These are phyloP conservation scores for Aspergillus spinulosporus DNA, from an alignment of 2,329 filamentous ascomycete species.

Conservation along the genomic window DNA sequence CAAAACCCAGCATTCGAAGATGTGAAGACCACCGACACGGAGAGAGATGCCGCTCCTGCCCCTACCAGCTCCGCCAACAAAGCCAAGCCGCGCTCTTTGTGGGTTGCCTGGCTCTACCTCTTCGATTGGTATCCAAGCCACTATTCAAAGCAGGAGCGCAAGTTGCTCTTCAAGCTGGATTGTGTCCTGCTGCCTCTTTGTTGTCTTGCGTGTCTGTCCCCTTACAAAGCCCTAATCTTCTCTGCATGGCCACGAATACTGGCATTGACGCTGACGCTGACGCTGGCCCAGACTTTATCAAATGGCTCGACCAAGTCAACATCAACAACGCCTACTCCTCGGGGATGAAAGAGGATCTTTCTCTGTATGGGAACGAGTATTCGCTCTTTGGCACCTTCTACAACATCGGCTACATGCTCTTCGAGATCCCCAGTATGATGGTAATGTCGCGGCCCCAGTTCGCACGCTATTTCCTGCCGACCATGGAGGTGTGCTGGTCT, in stretches of 20 bases:
- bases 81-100: conserved; percentile 17
- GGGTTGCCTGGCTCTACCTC: conserved; percentile 18
- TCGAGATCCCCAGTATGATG: conserved; percentile 21
- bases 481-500: conserved; percentile 30
- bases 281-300: conserved; percentile 38
- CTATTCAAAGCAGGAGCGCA: conserved; percentile 15
- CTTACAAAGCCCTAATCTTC: background rate
- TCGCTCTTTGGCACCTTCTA: conserved; percentile 22
- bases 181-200: conserved; percentile 17
- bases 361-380: conserved; percentile 28
- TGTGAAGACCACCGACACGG: conserved; percentile 1
- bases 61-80: conserved; percentile 12
- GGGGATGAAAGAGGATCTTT: conserved; percentile 34
- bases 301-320: conserved; percentile 49
- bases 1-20: background rate
- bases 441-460: conserved; percentile 25
- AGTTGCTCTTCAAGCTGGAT: conserved; percentile 18
- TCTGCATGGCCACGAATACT: too few relatives aligned
- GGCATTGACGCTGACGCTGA: too few relatives aligned
- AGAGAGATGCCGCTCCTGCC: background rate
- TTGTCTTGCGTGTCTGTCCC: conserved; percentile 16
- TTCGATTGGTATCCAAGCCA: conserved; percentile 21
- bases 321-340: conserved; percentile 48
- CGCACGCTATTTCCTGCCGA: conserved; percentile 22
- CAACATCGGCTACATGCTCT: conserved; percentile 23